Evolutionary conservation across 2,329 filamentous ascomycete genomes (phyloP), one percentile per base, ranked within the genome.

Genomic region (Cordyceps sp.): DNA sequence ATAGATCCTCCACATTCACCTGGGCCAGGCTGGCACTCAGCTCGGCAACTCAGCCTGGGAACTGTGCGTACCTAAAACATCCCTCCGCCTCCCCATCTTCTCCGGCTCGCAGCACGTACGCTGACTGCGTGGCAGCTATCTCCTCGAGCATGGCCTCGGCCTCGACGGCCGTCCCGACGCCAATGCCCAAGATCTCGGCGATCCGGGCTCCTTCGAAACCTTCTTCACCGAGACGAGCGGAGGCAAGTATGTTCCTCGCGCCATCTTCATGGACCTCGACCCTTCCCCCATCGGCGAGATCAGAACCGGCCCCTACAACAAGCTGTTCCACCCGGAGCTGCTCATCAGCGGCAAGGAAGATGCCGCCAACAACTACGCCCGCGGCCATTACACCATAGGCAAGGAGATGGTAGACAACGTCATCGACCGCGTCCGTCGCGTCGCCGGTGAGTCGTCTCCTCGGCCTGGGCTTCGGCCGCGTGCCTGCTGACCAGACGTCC

Each of bases 321-420:
- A 74, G 49, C 68, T 80, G 38, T 80, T 78, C 64, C 75, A 80
- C 58, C 75, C 75, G 29, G 75, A 80, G 62, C 64, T 75, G 45
- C 57, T 80, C 49, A 72, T 80, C 51, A 79, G 69, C 54, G 75
- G 75, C 57, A 80, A 80, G 66, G 76, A 80, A 55, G 76, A 80
- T 67, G 75, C 76, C 36, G 73, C 75, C 59, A 80, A 80, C 62
- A 81, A 81, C 65, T 81, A 80, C 48, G 76, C 76, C 44, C 75
- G 75, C 61, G 76, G 76, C 36, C 75, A 81, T 60, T 80, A 81
- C 59, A 80, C 76, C 45, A 73, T 80, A 45, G 76, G 76, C 59
- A 80, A 80, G 66, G 75, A 80, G 62, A 74, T 78, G 69, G 69
- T 78, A 34, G 75, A 80, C 52, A 66, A 57, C 44, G 75, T 79